A percentile compares a stretch with the other conserved stretches of the same genome.
These are phyloP conservation scores for Solanum chiquidenum DNA, from an alignment of 257 asterid genomes.

Conservation along the genomic window DNA sequence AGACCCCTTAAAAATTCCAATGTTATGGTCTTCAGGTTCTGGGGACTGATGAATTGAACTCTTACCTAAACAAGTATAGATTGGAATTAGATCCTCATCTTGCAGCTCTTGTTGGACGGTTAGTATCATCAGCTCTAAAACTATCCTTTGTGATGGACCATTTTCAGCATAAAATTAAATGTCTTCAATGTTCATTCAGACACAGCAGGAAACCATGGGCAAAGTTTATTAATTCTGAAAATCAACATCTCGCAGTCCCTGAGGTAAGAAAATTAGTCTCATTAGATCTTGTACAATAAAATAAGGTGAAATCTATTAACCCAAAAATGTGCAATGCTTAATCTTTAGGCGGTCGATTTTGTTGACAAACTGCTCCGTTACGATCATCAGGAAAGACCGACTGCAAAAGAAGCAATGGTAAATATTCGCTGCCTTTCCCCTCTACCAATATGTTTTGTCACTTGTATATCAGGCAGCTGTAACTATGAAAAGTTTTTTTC, in stretches of 20 bases:
- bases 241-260: conserved; percentile 53
- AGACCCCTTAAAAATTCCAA: not conserved
- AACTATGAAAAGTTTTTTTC: not conserved
- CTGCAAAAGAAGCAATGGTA: conserved; percentile 98
- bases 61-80: conserved; percentile 57
- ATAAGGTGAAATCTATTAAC: not conserved
- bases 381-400: conserved; percentile 93
- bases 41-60: conserved; percentile 65
- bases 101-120: conserved; percentile 83
- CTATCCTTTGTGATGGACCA: not conserved
- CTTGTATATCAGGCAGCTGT: not conserved
- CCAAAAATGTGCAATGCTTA: not conserved
- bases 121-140: not conserved
- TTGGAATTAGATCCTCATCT: conserved; percentile 61
- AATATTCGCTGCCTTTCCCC: not conserved
- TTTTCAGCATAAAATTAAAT: not conserved
- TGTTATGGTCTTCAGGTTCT: conserved; percentile 35
- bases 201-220: conserved; percentile 27
- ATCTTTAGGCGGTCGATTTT: conserved; percentile 76
- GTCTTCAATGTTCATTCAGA: conserved; percentile 10
- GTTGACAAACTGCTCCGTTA: conserved; percentile 85
- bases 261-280: conserved; percentile 43
- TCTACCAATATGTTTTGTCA: not conserved
- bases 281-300: not conserved
- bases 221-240: conserved; percentile 25